These are phyloP conservation scores for Termitomyces sp. DNA, from an alignment of 768 basidiomycete species.

Conservation along the genomic window DNA sequence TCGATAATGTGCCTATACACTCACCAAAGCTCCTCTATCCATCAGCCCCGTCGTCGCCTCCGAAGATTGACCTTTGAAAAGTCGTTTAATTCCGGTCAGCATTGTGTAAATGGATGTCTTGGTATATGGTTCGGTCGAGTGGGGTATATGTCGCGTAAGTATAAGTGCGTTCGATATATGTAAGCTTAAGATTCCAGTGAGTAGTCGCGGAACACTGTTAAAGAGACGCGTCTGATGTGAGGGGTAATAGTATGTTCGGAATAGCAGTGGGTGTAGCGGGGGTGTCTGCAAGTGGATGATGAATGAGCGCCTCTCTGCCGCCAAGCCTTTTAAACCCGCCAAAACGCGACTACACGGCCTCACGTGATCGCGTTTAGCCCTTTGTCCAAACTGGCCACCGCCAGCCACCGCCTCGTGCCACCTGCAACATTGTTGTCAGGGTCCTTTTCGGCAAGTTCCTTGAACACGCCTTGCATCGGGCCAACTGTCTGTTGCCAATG, in stretches of 20 bases:
- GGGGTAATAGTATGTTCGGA: neutral
- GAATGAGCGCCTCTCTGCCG: neutral
- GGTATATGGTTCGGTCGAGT: neutral
- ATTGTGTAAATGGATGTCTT: neutral
- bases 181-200: neutral
- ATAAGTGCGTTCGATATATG: neutral
- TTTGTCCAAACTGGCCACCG: slow-evolving; percentile 6
- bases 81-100: neutral
- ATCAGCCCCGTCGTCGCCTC: neutral
- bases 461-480: slow-evolving; percentile 6
- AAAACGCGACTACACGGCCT: slow-evolving; percentile 1
- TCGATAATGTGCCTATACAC: neutral
- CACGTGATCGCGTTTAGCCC: slow-evolving; percentile 5
- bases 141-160: neutral
- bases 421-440: neutral
- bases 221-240: neutral
- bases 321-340: neutral
- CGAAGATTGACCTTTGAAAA: neutral
- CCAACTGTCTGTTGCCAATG: too few relatives aligned
- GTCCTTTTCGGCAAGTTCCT: slow-evolving; percentile 7
- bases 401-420: neutral
- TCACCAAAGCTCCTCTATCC: neutral
- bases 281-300: neutral
- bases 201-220: neutral
- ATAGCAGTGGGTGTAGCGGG: neutral